Base-by-base conservation (phyloP, 139 green algal species). In the Mychonastes homosphaera region DNA sequence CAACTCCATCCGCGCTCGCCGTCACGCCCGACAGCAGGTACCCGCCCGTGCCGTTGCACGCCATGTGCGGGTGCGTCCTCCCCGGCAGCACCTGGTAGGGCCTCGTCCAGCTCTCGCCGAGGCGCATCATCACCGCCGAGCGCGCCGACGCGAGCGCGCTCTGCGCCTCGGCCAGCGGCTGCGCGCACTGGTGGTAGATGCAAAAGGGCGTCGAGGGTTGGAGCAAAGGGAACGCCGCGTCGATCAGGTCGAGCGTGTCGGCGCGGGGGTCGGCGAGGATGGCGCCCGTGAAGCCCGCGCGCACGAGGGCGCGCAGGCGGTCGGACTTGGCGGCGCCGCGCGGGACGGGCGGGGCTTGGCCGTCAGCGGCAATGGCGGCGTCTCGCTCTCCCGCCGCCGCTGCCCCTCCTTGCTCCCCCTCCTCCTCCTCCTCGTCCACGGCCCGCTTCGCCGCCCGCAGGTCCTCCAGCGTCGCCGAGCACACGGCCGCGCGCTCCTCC, bases 51-150 rank as follows among this genome's bases (percentile, higher is more conserved):
- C 79, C 82, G 4, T 47, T 77, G 27, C 73, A 88, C 10, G 63
- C 72, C 87, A 95, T 95, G 13, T 64, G 58, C 2, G 87, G 86
- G 62, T 94, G 87, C 2, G 82, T 95, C 23, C 86, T 67, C 4
- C 59, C 41, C 4, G 86, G 86, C 56, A 94, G 67, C 33, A 84
- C 79, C 73, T 90, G 82, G 49, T 86, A 68, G 36, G 88, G 76
- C 45, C 87, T 53, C 64, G 75, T 77, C 77, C 79, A 94, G 54
- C 60, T 73, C 72, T 95, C 87, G 15, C 80, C 65, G 51, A 88
- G 53, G 63, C 81, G 75, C 70, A 84, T 56, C 62, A 76, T 55
- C 56, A 81, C 63, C 10, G 72, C 74, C 27, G 62, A 47, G 26
- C 50, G 43, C 30, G 36, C 68, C 32, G 29, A 24, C 27, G 45